Conservation (phyloP, 2,329 filamentous ascomycete genomes). For the Colletotrichum tropicicola region DNA sequence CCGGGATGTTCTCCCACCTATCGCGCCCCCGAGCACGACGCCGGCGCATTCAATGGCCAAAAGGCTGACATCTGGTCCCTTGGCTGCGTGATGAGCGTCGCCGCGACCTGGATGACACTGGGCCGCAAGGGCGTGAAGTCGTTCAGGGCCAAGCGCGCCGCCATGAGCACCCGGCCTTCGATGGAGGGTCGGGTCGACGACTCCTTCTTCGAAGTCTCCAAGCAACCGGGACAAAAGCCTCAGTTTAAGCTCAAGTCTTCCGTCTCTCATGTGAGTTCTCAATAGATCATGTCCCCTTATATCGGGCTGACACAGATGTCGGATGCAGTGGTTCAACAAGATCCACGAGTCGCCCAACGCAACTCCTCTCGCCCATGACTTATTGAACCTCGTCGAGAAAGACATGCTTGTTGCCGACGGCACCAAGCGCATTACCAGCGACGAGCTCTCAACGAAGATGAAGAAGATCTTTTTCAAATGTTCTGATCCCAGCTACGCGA, state of each 20-base stretch:
- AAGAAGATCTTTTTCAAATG: not conserved
- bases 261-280: not conserved
- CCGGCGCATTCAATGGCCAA: not conserved
- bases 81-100: slow-evolving; percentile 13
- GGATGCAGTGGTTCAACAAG: slow-evolving; percentile 11
- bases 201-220: not conserved
- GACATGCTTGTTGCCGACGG: not conserved
- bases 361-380: not conserved
- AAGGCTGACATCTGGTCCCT: slow-evolving; percentile 7
- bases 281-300: not conserved
- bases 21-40: slow-evolving; percentile 7
- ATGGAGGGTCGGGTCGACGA: not conserved
- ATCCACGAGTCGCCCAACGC: not conserved
- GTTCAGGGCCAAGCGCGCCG: not conserved
- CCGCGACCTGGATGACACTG: slow-evolving; percentile 8
- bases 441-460: not conserved
- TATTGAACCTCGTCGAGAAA: not conserved
- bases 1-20: slow-evolving; percentile 3
- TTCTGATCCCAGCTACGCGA: not conserved
- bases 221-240: not conserved
- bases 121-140: not conserved
- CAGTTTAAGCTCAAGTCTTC: not conserved
- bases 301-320: not conserved
- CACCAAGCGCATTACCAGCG: not conserved
- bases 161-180: not conserved